Conservation (phyloP, 2,329 filamentous ascomycete genomes). For the Amauroascus niger region DNA sequence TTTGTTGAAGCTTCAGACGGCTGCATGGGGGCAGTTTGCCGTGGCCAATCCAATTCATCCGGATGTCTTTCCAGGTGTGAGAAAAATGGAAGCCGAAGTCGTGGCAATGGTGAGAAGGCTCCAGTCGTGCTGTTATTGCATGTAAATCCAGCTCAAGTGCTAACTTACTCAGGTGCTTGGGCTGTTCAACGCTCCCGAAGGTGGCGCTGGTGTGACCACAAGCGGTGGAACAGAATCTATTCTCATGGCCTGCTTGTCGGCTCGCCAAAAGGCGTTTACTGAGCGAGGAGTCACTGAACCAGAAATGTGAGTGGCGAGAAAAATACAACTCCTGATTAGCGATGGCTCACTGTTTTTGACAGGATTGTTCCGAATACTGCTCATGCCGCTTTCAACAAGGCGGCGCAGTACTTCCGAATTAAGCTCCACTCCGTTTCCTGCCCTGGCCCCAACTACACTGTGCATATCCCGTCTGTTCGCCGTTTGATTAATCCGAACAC, state of each 20-base stretch:
- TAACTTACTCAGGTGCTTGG: conserved; percentile 46
- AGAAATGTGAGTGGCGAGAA: conserved; percentile 62
- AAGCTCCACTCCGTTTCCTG: conserved; percentile 82
- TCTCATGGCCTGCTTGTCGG: conserved; percentile 84
- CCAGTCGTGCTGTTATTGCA: conserved; percentile 6
- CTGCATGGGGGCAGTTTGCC: conserved; percentile 88
- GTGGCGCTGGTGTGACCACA: conserved; percentile 78
- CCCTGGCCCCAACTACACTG: conserved; percentile 75
- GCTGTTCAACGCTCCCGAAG: conserved; percentile 81
- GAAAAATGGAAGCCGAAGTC: conserved; percentile 98
- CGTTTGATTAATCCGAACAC: conserved; percentile 92
- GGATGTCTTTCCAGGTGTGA: conserved; percentile 92
- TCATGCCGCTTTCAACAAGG: conserved; percentile 94
- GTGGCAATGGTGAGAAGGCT: conserved; percentile 76
- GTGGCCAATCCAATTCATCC: conserved; percentile 96
- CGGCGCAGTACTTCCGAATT: conserved; percentile 91
- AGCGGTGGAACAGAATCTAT: conserved; percentile 94
- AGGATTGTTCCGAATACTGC: conserved; percentile 91
- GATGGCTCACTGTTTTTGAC: conserved; percentile 19
- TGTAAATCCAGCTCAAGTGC: background rate
- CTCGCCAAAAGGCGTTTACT: conserved; percentile 74
- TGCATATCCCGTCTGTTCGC: conserved; percentile 65
- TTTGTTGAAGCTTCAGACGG: conserved; percentile 72
- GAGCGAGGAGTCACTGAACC: conserved; percentile 86
- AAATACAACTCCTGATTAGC: background rate